These are phyloP conservation scores for Fusarium tricinctum DNA, from an alignment of 2,329 filamentous ascomycete species.

Conservation along the genomic window DNA sequence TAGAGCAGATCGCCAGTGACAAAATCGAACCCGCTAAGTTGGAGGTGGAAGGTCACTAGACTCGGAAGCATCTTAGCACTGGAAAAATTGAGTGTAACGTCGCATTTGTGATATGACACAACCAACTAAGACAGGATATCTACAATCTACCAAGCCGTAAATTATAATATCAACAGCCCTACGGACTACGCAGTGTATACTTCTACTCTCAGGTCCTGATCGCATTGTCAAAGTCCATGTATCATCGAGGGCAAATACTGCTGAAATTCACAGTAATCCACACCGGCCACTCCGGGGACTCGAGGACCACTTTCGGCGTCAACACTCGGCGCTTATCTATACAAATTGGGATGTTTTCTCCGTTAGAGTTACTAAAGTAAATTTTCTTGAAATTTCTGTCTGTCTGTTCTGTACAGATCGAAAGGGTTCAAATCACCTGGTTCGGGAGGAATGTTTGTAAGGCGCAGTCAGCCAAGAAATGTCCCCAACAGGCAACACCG, in stretches of 20 bases:
- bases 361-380: neutral
- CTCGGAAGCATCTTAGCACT: constrained; percentile 12
- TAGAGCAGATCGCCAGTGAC: constrained; percentile 19
- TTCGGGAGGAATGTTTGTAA: neutral
- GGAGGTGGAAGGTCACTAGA: constrained; percentile 22
- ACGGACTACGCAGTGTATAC: no score
- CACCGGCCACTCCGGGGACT: constrained; percentile 1
- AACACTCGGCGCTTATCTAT: constrained; percentile 11
- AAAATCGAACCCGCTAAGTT: constrained; percentile 25
- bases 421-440: constrained; percentile 2
- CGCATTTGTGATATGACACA: constrained; percentile 7
- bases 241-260: neutral
- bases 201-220: neutral
- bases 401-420: neutral
- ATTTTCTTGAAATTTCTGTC: constrained; percentile 12
- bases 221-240: neutral
- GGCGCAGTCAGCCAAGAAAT: neutral
- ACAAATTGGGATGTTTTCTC: constrained; percentile 6
- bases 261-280: neutral
- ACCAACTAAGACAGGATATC: neutral
- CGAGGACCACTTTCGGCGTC: constrained; percentile 19
- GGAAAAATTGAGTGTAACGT: constrained; percentile 16
- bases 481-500: neutral
- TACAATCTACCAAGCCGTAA: neutral
- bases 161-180: neutral